A percentile compares a stretch with the other conserved stretches of the same genome.
Evolutionary conservation across 768 basidiomycete species (phyloP).

Genomic region (Hericium coralloides): DNA sequence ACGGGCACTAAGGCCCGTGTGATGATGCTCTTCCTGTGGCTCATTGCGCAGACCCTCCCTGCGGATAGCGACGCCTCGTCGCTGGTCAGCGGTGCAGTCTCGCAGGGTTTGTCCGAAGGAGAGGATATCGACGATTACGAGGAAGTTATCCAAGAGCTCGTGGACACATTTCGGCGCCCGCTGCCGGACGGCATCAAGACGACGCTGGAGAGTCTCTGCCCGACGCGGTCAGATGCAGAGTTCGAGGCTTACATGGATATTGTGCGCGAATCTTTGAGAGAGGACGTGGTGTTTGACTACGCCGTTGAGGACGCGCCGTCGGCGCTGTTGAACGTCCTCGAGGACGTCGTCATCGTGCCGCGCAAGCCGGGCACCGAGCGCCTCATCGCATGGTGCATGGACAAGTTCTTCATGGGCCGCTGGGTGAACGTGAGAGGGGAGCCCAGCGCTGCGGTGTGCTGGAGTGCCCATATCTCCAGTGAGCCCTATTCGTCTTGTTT

Average conservation of each 20-base stretch:
- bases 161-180: not conserved
- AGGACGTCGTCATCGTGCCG: not conserved
- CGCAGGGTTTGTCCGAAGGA: not conserved
- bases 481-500: too few species aligned
- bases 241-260: not conserved
- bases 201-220: not conserved
- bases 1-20: not conserved
- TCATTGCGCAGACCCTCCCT: not conserved
- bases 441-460: too few species aligned
- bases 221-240: not conserved
- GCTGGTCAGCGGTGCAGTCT: not conserved
- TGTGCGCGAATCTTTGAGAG: not conserved
- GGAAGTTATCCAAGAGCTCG: not conserved
- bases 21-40: not conserved
- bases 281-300: not conserved
- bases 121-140: not conserved
- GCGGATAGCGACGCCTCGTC: not conserved
- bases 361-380: not conserved
- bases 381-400: not conserved
- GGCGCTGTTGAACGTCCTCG: not conserved
- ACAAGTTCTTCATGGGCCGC: not conserved
- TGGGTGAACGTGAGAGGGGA: too few species aligned
- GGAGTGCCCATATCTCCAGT: too few species aligned
- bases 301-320: not conserved
- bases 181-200: not conserved